Conservation (phyloP, 345 rosid species). For the Eucalyptus marginata region DNA sequence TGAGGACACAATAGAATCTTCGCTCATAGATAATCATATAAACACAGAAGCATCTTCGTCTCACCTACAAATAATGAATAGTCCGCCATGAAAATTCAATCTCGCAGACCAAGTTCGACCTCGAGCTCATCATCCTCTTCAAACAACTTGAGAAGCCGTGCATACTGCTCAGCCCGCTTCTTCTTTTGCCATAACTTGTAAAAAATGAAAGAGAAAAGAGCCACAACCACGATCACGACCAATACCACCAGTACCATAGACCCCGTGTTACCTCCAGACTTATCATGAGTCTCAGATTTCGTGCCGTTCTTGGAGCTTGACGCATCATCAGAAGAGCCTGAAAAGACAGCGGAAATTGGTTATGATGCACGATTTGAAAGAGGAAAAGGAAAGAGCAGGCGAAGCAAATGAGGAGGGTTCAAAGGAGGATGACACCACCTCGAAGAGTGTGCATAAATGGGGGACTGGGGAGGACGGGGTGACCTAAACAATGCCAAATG, state of each 20-base stretch:
- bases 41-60: constrained; percentile 2
- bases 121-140: constrained; percentile 99
- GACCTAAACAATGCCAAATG: background rate
- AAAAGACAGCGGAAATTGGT: background rate
- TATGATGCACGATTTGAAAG: background rate
- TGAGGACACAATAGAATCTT: background rate
- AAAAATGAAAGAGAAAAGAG: constrained; percentile 45
- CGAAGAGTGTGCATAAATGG: background rate
- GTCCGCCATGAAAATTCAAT: constrained; percentile 16
- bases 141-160: constrained; percentile 83
- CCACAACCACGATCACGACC: constrained; percentile 36
- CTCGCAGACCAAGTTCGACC: constrained; percentile 91
- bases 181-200: constrained; percentile 93
- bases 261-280: constrained; percentile 33
- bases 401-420: background rate
- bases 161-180: constrained; percentile 96
- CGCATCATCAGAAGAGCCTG: constrained; percentile 48
- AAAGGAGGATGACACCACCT: background rate
- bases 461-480: background rate
- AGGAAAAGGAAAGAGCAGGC: background rate
- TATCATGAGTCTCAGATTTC: constrained; percentile 21
- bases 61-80: constrained; percentile 4
- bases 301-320: constrained; percentile 21
- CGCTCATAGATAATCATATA: background rate
- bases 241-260: constrained; percentile 35